Conservation (phyloP, 192 early-diverging fungal genomes). For the Coemansia nantahalensis region DNA sequence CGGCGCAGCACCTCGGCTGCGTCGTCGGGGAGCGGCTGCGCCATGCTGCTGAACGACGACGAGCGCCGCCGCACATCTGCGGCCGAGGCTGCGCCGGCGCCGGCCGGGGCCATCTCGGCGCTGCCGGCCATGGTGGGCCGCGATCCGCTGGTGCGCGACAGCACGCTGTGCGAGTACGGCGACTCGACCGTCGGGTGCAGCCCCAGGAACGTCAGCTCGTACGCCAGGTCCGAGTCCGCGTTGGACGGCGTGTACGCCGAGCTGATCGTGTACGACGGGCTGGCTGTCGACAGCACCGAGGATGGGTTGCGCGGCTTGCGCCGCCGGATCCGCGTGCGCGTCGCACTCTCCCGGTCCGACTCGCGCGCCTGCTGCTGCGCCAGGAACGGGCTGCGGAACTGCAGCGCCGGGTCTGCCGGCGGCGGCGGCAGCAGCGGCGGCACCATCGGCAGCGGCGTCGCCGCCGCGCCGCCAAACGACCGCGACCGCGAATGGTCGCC, state of each 20-base stretch:
- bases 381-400: slow-evolving; percentile 37
- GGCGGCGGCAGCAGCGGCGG: slow-evolving; percentile 24
- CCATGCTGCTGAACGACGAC: slow-evolving; percentile 12
- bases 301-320: slow-evolving; percentile 28
- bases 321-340: slow-evolving; percentile 46
- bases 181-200: slow-evolving; percentile 41
- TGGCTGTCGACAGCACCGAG: slow-evolving; percentile 27
- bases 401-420: slow-evolving; percentile 15
- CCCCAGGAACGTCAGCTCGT: slow-evolving; percentile 48
- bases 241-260: slow-evolving; percentile 50
- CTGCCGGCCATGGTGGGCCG: slow-evolving; percentile 4
- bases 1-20: slow-evolving; percentile 3
- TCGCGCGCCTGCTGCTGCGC: slow-evolving; percentile 14
- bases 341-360: slow-evolving; percentile 39
- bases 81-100: slow-evolving; percentile 8
- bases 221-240: slow-evolving; percentile 42
- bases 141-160: slow-evolving; percentile 20
- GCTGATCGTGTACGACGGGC: slow-evolving; percentile 40
- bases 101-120: slow-evolving; percentile 6
- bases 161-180: slow-evolving; percentile 23
- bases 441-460: slow-evolving; percentile 10
- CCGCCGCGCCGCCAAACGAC: slow-evolving; percentile 37
- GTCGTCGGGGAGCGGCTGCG: not conserved
- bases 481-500: slow-evolving; percentile 28
- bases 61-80: slow-evolving; percentile 17